Evolutionary conservation across 495 filamentous ascomycete genomes (phyloP).

Genomic region (Paragyromitra xinjiangensis): DNA sequence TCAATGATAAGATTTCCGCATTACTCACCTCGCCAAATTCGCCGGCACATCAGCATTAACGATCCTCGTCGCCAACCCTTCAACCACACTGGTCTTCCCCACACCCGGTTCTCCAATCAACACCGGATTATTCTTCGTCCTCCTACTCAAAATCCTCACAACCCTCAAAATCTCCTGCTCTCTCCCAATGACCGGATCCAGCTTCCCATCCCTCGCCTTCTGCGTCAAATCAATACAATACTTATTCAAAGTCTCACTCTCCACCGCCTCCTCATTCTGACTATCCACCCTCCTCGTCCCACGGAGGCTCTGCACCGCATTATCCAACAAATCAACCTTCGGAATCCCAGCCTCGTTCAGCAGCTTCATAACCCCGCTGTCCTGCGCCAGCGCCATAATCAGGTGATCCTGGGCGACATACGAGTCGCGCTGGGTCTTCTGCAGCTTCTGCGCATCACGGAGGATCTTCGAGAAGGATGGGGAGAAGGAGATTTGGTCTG

Average conservation of each 20-base stretch:
- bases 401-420: conserved; percentile 94
- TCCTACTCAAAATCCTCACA: conserved; percentile 87
- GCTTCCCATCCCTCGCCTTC: conserved; percentile 93
- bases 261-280: conserved; percentile 88
- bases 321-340: conserved; percentile 87
- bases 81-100: conserved; percentile 97
- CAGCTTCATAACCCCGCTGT: conserved; percentile 73
- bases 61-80: conserved; percentile 93
- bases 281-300: conserved; percentile 92
- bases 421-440: conserved; percentile 94
- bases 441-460: conserved; percentile 83
- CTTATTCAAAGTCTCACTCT: conserved; percentile 91
- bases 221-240: conserved; percentile 98
- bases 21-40: conserved; percentile 74
- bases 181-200: conserved; percentile 96
- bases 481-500: conserved; percentile 81
- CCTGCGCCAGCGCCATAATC: conserved; percentile 82
- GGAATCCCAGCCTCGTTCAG: conserved; percentile 89
- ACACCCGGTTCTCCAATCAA: conserved; percentile 97
- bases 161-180: conserved; percentile 97
- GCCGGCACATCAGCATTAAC: conserved; percentile 96
- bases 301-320: conserved; percentile 85
- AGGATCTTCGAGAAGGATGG: conserved; percentile 83
- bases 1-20: background rate
- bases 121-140: conserved; percentile 99